Evolutionary conservation across 1,284 basidiomycete species (phyloP), one percentile per base, ranked within the genome.

Genomic region (Prillingera fragicola): DNA sequence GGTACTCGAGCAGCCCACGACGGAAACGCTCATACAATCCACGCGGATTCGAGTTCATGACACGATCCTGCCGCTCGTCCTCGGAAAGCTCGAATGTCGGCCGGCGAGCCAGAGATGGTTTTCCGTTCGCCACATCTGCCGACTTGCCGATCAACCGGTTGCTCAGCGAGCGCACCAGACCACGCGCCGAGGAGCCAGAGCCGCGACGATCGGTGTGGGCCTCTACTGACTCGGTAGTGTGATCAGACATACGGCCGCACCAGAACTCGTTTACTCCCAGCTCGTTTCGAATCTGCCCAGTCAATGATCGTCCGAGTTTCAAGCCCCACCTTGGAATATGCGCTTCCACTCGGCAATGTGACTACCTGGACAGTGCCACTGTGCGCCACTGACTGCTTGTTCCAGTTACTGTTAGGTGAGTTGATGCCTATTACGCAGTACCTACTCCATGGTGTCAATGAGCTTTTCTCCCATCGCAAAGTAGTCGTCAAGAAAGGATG

Each of bases 1-100:
- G 65, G 37, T 70, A 60, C 36, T 68, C 62, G 22, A 70, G 44
- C 35, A 71, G 39, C 1, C 69, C 69, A 14, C 57, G 43, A 27
- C 66, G 41, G 46, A 70, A 69, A 13, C 59, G 49, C 55, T 68
- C 66, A 33, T 69, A 70, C 14, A 67, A 35, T 9, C 60, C 61
- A 3, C 35, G 23, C 12, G 61, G 63, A 9, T 23, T 14, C 3
- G 46, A 38, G 10, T 43, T 49, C 57, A 63, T 62, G 31, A 63
- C 58, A 19, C 42, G 36, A 19, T 56, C 54, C 41, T 61, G 59
- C 18, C 59, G 48, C 26, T 51, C 48, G 32, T 52, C 52, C 25
- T 59, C 57, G 8, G 43, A 29, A 23, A 52, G 27, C 19, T 55
- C 53, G 17, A 35, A 22, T 1, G 48, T 50, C 29, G 38, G 39